Conservation (phyloP, 495 filamentous ascomycete genomes). For the Filosporella fistucella region DNA sequence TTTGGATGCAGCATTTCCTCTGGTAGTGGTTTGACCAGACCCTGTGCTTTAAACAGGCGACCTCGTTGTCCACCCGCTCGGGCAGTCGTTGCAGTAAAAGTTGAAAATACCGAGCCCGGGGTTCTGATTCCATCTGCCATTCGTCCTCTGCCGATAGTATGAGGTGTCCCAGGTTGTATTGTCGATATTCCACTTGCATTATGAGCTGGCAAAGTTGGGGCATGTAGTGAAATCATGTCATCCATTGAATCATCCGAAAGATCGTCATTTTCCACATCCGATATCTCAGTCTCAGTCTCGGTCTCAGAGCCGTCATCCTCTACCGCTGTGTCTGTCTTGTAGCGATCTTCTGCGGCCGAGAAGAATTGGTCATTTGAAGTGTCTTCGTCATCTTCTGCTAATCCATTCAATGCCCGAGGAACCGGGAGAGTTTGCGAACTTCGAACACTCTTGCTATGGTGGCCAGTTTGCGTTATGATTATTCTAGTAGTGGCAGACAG, state of each 20-base stretch:
- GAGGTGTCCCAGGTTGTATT: slow-evolving; percentile 66
- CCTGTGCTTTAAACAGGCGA: slow-evolving; percentile 70
- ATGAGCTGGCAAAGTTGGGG: slow-evolving; percentile 68
- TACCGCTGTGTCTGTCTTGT: slow-evolving; percentile 34
- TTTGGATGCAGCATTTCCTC: slow-evolving; percentile 79
- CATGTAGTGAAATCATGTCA: slow-evolving; percentile 77
- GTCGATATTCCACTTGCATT: slow-evolving; percentile 65
- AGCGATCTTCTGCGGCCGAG: slow-evolving; percentile 75
- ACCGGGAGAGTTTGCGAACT: slow-evolving; percentile 34
- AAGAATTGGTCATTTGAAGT: slow-evolving; percentile 85
- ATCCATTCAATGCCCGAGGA: slow-evolving; percentile 49
- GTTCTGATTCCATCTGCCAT: slow-evolving; percentile 65
- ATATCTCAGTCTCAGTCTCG: slow-evolving; percentile 53
- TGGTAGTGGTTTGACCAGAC: slow-evolving; percentile 65
- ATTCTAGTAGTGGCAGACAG: slow-evolving; percentile 64
- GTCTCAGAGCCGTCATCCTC: slow-evolving; percentile 39
- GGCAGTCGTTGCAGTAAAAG: slow-evolving; percentile 74
- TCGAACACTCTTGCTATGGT: slow-evolving; percentile 30
- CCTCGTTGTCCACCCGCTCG: slow-evolving; percentile 55
- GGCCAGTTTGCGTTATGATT: slow-evolving; percentile 55
- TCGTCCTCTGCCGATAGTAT: slow-evolving; percentile 43
- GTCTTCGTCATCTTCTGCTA: slow-evolving; percentile 67
- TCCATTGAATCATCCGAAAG: slow-evolving; percentile 73
- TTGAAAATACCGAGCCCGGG: slow-evolving; percentile 81
- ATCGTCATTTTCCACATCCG: slow-evolving; percentile 50